Percentiles rank a stretch among this genome's conserved stretches.
These are phyloP conservation scores for Chlorella sp. DNA, from an alignment of 139 green algal species.

Conservation along the genomic window DNA sequence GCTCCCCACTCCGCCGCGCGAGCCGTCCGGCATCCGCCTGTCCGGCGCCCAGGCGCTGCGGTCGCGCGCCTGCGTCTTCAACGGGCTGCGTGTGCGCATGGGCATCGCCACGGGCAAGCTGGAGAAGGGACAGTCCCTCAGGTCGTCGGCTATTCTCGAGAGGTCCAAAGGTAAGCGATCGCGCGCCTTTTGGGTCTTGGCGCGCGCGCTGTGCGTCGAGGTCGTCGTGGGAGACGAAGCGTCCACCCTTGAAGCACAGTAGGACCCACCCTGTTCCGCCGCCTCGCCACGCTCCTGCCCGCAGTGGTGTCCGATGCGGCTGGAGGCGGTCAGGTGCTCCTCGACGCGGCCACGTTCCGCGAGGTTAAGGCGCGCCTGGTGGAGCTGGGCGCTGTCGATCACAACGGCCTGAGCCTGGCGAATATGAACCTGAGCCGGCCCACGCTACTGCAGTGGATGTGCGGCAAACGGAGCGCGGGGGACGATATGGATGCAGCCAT, in stretches of 20 bases:
- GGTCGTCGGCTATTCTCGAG: constrained; percentile 24
- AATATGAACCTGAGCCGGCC: neutral
- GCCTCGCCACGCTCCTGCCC: too few relatives aligned
- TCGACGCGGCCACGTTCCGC: constrained; percentile 30
- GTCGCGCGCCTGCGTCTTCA: constrained; percentile 8
- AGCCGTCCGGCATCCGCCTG: neutral
- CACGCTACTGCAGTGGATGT: neutral
- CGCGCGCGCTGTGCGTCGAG: too few relatives aligned
- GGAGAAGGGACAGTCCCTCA: constrained; percentile 9
- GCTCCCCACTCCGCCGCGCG: too few relatives aligned
- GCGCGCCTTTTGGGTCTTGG: too few relatives aligned
- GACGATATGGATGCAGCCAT: neutral
- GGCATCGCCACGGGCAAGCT: constrained; percentile 35
- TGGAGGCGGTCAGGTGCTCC: constrained; percentile 32
- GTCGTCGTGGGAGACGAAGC: too few relatives aligned
- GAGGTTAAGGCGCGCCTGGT: constrained; percentile 14
- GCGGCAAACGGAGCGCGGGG: neutral
- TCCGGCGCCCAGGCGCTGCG: neutral
- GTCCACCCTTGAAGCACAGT: too few relatives aligned
- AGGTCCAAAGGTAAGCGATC: constrained; percentile 24
- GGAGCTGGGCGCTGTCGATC: constrained; percentile 38
- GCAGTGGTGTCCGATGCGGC: constrained; percentile 41
- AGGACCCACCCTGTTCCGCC: too few relatives aligned
- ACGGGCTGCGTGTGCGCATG: constrained; percentile 45
- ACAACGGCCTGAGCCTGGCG: constrained; percentile 29